Conservation (phyloP, 2,329 filamentous ascomycete species). For the Aschersonia sp. region DNA sequence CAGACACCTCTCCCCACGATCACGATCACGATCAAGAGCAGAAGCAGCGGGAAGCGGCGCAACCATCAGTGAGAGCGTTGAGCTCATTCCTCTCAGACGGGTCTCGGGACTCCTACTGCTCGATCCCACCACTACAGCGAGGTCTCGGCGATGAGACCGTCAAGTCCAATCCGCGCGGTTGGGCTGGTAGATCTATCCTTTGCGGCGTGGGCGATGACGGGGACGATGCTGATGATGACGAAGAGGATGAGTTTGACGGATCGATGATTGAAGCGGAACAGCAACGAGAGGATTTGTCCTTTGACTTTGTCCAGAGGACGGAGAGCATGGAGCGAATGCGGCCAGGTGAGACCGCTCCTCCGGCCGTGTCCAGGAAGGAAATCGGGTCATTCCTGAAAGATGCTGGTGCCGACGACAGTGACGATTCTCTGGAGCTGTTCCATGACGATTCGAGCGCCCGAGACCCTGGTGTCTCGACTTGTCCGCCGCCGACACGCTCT, state of each 20-base stretch:
- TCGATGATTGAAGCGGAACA: constrained; percentile 4
- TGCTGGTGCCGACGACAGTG: constrained; percentile 35
- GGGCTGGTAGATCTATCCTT: constrained; percentile 41
- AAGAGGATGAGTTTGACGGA: constrained; percentile 1
- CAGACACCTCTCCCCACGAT: too few species aligned
- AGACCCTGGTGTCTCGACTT: constrained; percentile 14
- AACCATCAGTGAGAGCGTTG: constrained; percentile 18
- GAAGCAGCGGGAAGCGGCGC: constrained; percentile 8
- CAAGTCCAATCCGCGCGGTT: constrained; percentile 16
- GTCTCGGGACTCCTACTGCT: constrained; percentile 62
- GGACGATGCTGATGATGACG: constrained; percentile 21
- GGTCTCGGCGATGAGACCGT: constrained; percentile 38
- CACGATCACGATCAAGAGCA: background rate
- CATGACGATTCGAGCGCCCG: constrained; percentile 29
- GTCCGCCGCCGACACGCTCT: constrained; percentile 18
- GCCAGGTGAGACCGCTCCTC: constrained; percentile 17
- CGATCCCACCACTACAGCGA: constrained; percentile 61
- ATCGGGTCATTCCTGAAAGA: constrained; percentile 35
- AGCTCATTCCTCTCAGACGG: constrained; percentile 41
- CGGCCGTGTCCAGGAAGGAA: constrained; percentile 8
- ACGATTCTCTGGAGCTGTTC: constrained; percentile 50
- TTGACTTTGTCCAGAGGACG: constrained; percentile 39
- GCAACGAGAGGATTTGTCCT: constrained; percentile 24
- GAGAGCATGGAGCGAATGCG: constrained; percentile 33
- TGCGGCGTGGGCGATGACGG: constrained; percentile 31